Evolutionary conservation across 208 protist species (phyloP).

Genomic region (Leishmania turanica): DNA sequence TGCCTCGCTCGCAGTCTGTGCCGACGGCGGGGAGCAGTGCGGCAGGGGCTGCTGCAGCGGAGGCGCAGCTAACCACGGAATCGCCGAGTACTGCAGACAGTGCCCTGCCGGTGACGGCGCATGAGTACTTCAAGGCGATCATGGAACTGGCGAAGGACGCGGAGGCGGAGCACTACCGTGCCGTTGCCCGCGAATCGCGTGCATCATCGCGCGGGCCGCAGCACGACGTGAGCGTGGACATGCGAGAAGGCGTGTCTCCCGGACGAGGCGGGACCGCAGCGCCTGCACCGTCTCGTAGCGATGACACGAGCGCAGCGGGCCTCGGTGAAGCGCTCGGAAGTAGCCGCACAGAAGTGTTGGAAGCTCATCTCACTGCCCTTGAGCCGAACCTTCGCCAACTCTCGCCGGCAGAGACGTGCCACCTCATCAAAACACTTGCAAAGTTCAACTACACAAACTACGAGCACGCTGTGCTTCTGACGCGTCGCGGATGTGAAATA

Average conservation of each 20-base stretch:
- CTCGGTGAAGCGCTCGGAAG: slow-evolving; percentile 21
- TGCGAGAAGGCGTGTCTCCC: neutral
- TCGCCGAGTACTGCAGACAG: neutral
- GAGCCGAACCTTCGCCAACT: slow-evolving; percentile 61
- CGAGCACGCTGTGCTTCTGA: slow-evolving; percentile 59
- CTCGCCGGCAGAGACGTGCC: slow-evolving; percentile 38
- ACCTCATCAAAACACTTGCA: slow-evolving; percentile 57
- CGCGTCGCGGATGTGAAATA: slow-evolving; percentile 80
- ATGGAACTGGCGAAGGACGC: slow-evolving; percentile 33
- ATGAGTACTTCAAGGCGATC: slow-evolving; percentile 32
- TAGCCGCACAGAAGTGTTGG: slow-evolving; percentile 35
- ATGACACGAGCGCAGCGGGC: neutral
- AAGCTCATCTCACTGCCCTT: slow-evolving; percentile 50
- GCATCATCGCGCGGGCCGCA: neutral
- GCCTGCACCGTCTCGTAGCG: neutral
- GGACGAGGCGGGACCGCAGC: neutral
- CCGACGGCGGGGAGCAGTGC: neutral
- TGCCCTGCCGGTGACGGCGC: slow-evolving; percentile 7
- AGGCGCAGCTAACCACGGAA: neutral
- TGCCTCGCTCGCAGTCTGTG: neutral
- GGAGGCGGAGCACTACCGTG: slow-evolving; percentile 26
- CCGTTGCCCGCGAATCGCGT: slow-evolving; percentile 2
- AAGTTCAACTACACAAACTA: slow-evolving; percentile 77
- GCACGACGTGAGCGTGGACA: neutral
- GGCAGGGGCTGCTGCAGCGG: neutral